Base-by-base conservation (phyloP, 1,139 yeast species). In the Zygosaccharomyces sapae region DNA sequence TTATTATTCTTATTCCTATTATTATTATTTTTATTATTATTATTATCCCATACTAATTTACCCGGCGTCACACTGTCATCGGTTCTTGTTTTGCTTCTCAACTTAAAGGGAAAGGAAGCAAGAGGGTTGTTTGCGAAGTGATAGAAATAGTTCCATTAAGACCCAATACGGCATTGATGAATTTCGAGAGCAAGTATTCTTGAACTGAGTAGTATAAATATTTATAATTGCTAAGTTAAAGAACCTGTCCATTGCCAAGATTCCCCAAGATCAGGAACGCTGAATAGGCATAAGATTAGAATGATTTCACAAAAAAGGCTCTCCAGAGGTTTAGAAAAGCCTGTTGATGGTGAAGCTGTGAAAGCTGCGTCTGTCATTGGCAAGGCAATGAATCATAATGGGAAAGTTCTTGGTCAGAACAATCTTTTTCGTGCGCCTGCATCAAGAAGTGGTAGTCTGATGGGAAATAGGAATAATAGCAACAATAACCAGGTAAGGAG, bases 301-400 rank as follows among this genome's bases (percentile, higher is more conserved):
- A 44, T 49, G 51, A 44, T 43, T 19, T 39, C 47, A 18, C 38
- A 38, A 30, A 50, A 46, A 19, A 46, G 50, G 29, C 19, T 38
- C 34, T 48, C 48, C 20, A 36, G 48, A 31, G 49, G 46, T 9
- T 39, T 45, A 18, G 46, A 43, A 27, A 44, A 40, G 24, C 50
- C 48, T 13, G 45, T 43, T n/a, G 42, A 66, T 55, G 52, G 71
- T 10, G 70, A 69, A 48, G 76, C 76, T 2, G 48, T 72, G 12
- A 75, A 75, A 7, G 76, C 77, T 27, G 76, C 75, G 7, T 62
- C 70, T 3, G 70, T 73, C 8, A 67, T 69, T 29, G 74, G 70
- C 2, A 57, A 57, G 34, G 69, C 69, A 1, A 38, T 65, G 39
- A 62, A 57, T 24, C 24, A 48, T 40, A 59, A 65, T 6, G 69